phyloP scores from a whole-genome alignment of 257 asterid species.

The Fraxinus cuspidata region DNA sequence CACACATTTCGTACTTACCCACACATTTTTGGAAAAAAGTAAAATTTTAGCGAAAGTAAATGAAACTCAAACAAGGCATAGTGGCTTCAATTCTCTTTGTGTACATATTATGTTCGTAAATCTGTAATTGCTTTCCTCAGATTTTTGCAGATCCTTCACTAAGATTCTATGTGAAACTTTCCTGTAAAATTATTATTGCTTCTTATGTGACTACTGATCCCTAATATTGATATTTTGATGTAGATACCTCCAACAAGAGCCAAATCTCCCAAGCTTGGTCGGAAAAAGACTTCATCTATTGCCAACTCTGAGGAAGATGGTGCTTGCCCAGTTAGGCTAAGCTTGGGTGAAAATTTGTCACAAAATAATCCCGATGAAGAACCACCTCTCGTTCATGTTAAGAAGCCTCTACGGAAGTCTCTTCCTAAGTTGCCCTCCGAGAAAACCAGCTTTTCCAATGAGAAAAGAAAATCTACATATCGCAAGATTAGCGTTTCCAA shows the following conservation, averaged over 20 bases:
- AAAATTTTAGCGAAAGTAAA: no score
- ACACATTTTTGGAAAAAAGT: no score
- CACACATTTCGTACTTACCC: no score
- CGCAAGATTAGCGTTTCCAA: constrained; percentile 42
- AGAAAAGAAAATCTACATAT: constrained; percentile 41
- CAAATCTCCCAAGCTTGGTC: constrained; percentile 90
- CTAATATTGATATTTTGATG: constrained; percentile 22
- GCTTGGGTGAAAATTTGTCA: constrained; percentile 61
- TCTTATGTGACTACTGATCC: background rate
- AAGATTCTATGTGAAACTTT: background rate
- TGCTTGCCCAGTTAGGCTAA: constrained; percentile 58
- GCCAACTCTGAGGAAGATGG: constrained; percentile 52
- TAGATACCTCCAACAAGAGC: constrained; percentile 86
- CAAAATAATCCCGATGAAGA: constrained; percentile 43
- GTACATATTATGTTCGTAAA: background rate
- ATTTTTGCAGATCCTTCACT: background rate
- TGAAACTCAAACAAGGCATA: no score
- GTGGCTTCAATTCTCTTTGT: background rate
- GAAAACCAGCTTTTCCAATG: constrained; percentile 47
- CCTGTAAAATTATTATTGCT: background rate
- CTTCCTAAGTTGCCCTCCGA: constrained; percentile 91
- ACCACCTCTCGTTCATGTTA: constrained; percentile 37
- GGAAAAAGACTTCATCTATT: constrained; percentile 56
- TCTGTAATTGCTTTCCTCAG: background rate
- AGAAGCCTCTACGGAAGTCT: constrained; percentile 76